A percentile compares a stretch with the other conserved stretches of the same genome.
Conservation (phyloP, 2,329 filamentous ascomycete genomes). For the Ilyonectria mors-panacis region DNA sequence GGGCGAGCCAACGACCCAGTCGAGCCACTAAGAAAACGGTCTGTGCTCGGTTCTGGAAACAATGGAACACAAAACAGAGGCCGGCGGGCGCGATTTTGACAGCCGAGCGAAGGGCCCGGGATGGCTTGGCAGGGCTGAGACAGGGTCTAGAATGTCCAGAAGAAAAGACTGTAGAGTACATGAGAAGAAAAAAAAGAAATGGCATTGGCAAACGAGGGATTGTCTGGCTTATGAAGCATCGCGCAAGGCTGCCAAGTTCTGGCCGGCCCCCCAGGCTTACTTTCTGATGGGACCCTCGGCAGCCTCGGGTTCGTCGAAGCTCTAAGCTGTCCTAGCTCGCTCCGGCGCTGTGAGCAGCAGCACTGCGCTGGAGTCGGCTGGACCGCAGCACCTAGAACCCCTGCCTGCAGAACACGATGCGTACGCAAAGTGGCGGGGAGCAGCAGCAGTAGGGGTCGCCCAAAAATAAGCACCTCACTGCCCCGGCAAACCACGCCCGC, state of each 20-base stretch:
- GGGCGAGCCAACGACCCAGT: conserved; percentile 12
- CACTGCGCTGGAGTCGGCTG: conserved; percentile 20
- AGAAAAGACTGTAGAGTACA: not conserved
- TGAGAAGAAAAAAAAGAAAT: not conserved
- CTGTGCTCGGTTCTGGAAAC: conserved; percentile 28
- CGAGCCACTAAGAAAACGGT: conserved; percentile 12
- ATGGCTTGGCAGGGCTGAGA: conserved; percentile 31
- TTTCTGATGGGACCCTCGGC: conserved; percentile 12
- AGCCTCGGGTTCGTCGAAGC: conserved; percentile 22
- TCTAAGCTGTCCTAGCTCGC: conserved; percentile 1
- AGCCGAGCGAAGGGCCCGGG: conserved; percentile 4
- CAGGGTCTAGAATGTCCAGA: not conserved
- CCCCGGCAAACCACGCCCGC: conserved; percentile 3
- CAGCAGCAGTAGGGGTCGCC: not conserved
- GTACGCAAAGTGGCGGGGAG: conserved; percentile 40
- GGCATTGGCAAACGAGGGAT: not conserved
- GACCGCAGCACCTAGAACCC: not conserved
- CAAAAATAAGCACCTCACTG: conserved; percentile 40
- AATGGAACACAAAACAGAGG: conserved; percentile 10
- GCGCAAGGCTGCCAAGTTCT: conserved; percentile 20
- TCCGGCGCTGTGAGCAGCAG: not conserved
- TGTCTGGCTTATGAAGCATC: conserved; percentile 17
- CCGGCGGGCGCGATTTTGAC: conserved; percentile 9
- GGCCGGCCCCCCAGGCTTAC: not conserved
- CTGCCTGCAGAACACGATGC: not conserved